Base-by-base conservation (phyloP, 352 stramenopile genomes). In the Phytopythium chamaehyphon region DNA sequence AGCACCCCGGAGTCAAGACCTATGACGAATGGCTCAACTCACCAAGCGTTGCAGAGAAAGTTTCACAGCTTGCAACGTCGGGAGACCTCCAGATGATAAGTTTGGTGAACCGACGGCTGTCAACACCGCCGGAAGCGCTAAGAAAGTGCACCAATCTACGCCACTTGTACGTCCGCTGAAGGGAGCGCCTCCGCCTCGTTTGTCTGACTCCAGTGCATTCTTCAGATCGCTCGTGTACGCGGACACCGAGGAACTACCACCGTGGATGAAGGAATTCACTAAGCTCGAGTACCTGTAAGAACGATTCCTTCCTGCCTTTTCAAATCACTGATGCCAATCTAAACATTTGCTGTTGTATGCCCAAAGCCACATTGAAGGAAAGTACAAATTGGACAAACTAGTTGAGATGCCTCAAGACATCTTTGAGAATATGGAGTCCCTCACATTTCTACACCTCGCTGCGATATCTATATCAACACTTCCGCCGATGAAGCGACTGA, bases 181-280 rank as follows among this genome's bases (percentile, higher is more conserved):
- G n/a, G n/a, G n/a, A n/a, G n/a, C n/a, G n/a, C n/a, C n/a, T n/a
- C n/a, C n/a, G n/a, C n/a, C n/a, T n/a, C n/a, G 12, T 46, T 22
- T 33, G 15, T 47, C 1, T 38, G 18, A 11, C 21, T 40, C 28
- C 28, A 5, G 9, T 57, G 53, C 26, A 14, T 50, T 38, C 26
- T 36, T 14, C 37, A 83, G 69, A 14, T 64, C 72, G 0, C 51
- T 83, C 15, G 57, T 73, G 3, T 75, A 83, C 43, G 71, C 69
- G 0, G 60, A 77, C 40, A 83, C 61, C 0, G 24, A 52, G 12
- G 61, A 48, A 5, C n/a, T 83, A 14, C 66, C 72, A 6, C 40
- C 31, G 2, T 77, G 72, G 69, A 60, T 58, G 35, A 76, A 61
- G 23, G 36, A 66, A 5, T 61, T 69, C 35, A 54, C 56, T 0